Evolutionary conservation across 2,329 filamentous ascomycete species (phyloP), one percentile per base, ranked within the genome.

Genomic region (Colletotrichum sp.): DNA sequence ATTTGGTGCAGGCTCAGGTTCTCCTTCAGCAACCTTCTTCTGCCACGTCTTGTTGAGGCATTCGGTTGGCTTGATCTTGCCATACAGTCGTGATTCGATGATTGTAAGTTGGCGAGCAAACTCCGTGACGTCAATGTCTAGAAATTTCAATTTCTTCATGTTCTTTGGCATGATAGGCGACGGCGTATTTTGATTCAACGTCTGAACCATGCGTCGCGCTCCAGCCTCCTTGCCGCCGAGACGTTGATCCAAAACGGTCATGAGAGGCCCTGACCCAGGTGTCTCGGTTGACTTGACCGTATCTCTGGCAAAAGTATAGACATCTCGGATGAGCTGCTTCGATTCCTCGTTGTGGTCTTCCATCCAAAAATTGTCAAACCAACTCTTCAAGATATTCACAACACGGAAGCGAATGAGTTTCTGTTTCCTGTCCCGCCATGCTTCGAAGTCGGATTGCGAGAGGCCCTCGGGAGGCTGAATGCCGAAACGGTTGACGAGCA

Each of bases 311-410:
- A 99, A 99, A 32, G 93, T 92, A 86, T 96, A 96, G 12, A 99
- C 95, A 79, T 96, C 93, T 76, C 95, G 93, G 78, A 99, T 95
- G 55, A 99, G 89, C 79, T 95, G 92, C 83, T 93, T 95, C 62
- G 93, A 98, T 64, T 95, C 93, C 68, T 96, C 95, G 81, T 93
- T 96, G 78, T 94, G 93, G 65, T 96, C 95, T 83, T 99, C 97
- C 96, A 99, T 98, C 97, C 97, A 99, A 84, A 97, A 99, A 80
- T 94, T 96, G 83, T 99, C 97, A 80, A 99, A 97, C 97, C 97
- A 99, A 85, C 93, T 98, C 89, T 99, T 99, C 64, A 99, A 88
- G 78, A 98, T 99, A 82, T 99, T 99, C 78, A 99, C 96, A 3
- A 99, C 96, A 57, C 97, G 93, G 87, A 99, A 98, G 44, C 97